These are phyloP conservation scores for Trifolium dubium DNA, from an alignment of 306 rosid genomes.

Conservation along the genomic window DNA sequence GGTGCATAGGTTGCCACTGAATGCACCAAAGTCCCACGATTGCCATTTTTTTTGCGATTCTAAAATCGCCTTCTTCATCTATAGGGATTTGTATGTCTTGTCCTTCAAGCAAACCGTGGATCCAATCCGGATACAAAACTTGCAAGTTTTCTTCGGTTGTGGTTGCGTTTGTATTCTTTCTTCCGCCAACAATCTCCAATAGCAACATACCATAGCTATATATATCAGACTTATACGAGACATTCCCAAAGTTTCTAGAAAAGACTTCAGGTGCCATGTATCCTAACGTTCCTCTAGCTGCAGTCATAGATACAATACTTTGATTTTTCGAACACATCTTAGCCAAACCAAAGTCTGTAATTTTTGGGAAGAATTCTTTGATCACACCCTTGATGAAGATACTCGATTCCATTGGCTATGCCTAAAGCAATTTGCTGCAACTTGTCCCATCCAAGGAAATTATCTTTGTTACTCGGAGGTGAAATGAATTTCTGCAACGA, in stretches of 20 bases:
- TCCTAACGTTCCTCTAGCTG: not conserved
- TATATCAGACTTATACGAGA: not conserved
- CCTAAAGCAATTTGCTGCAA: conserved; percentile 7
- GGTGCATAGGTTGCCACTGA: conserved; percentile 22
- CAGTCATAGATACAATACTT: not conserved
- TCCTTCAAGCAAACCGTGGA: not conserved
- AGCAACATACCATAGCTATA: not conserved
- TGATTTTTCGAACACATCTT: not conserved
- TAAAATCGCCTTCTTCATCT: not conserved
- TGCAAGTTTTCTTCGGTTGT: not conserved
- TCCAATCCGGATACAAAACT: not conserved
- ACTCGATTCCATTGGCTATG: conserved; percentile 29
- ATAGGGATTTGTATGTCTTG: not conserved
- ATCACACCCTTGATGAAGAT: conserved; percentile 14
- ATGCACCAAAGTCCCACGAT: conserved; percentile 21
- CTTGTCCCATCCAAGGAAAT: conserved; percentile 1
- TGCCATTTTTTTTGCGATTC: conserved; percentile 16
- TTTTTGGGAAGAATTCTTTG: conserved; percentile 14
- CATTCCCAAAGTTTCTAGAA: conserved; percentile 5
- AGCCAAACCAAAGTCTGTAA: not conserved
- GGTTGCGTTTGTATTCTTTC: not conserved
- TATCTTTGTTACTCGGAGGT: not conserved
- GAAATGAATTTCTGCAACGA: conserved; percentile 24
- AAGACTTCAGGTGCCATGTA: conserved; percentile 6
- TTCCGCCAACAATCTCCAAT: conserved; percentile 2